Evolutionary conservation across 2,329 filamentous ascomycete genomes (phyloP), one percentile per base, ranked within the genome.

Genomic region (Aspergillus transmontanensis): DNA sequence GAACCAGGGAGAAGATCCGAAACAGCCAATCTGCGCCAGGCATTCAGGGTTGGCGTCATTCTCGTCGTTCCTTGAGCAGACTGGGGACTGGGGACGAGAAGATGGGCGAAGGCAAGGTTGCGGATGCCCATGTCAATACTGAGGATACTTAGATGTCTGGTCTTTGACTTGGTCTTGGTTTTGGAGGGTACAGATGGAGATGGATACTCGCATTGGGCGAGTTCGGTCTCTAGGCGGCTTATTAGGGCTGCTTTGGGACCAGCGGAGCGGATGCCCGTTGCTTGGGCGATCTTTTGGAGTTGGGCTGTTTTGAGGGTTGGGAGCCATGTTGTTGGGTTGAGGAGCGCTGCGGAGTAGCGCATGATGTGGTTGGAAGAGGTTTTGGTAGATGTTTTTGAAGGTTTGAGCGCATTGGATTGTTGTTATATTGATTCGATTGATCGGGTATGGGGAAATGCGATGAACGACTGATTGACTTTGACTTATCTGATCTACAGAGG

Each of bases 81-180:
- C 12, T 6, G 21, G 51, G 50, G 32, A 30, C 58, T 32, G 34
- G 67, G 62, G 58, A 84, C 72, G 21, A 78, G 71, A 36, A 91
- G 76, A 64, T 92, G 83, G 67, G 90, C 91, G 73, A 88, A 92
- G 1, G 91, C 92, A 4, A 96, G 81, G 74, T 96, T 96, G 50
- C 87, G 87, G 68, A 96, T 90, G 4, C 92, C 92, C 87, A 95
- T 90, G 75, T 96, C 92, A 65, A 96, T 90, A 73, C 91, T 94
- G 39, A 95, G 76, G 28, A 95, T 83, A 50, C 88, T 83, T 23
- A 53, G 50, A 19, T 34, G 19, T 14, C 14, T 26, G 16, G 21
- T 11, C 48, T 21, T 21, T 32, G 3, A 11, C 32, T 19, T 46
- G 57, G 21, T 16, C 4, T 54, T 36, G 19, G 30, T 11, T 50